Evolutionary conservation across 1,139 yeast species (phyloP).

Genomic region (Geotrichum reessii): DNA sequence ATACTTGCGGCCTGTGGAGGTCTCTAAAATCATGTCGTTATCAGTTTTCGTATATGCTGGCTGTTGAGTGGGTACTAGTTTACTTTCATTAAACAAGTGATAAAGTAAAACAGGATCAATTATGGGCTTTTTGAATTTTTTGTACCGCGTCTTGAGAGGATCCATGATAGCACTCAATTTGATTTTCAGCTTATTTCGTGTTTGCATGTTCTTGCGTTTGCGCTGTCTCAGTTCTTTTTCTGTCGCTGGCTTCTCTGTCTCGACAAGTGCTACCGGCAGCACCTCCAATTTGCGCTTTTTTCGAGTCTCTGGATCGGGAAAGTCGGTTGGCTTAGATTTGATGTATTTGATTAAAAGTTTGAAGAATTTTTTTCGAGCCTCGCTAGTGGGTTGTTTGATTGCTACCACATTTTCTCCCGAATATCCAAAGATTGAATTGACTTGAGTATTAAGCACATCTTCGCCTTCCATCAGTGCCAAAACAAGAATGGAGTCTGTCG

Average conservation of each 20-base stretch:
- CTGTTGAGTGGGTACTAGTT: slow-evolving; percentile 42
- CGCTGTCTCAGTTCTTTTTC: slow-evolving; percentile 42
- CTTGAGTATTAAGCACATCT: slow-evolving; percentile 35
- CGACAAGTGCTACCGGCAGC: slow-evolving; percentile 40
- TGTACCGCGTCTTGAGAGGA: slow-evolving; percentile 75
- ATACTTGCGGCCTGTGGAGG: slow-evolving; percentile 63
- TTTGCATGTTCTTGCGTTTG: slow-evolving; percentile 68
- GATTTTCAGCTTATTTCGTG: slow-evolving; percentile 77
- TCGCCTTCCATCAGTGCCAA: slow-evolving; percentile 54
- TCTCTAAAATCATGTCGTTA: slow-evolving; percentile 76
- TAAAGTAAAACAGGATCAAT: slow-evolving; percentile 68
- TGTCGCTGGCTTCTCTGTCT: slow-evolving; percentile 25
- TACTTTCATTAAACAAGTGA: slow-evolving; percentile 65
- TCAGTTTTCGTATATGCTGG: slow-evolving; percentile 48
- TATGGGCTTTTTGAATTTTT: slow-evolving; percentile 83
- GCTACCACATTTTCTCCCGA: slow-evolving; percentile 45
- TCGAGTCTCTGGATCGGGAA: slow-evolving; percentile 37
- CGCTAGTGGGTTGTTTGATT: slow-evolving; percentile 42
- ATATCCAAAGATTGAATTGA: slow-evolving; percentile 50
- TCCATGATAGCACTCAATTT: slow-evolving; percentile 88
- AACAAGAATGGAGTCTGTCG: slow-evolving; percentile 71
- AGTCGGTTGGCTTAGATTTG: slow-evolving; percentile 56
- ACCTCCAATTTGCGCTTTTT: slow-evolving; percentile 39
- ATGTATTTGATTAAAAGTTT: slow-evolving; percentile 50
- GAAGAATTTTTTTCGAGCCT: slow-evolving; percentile 53